Conservation (phyloP, 2,329 filamentous ascomycete species). For the Alternaria viburni region DNA sequence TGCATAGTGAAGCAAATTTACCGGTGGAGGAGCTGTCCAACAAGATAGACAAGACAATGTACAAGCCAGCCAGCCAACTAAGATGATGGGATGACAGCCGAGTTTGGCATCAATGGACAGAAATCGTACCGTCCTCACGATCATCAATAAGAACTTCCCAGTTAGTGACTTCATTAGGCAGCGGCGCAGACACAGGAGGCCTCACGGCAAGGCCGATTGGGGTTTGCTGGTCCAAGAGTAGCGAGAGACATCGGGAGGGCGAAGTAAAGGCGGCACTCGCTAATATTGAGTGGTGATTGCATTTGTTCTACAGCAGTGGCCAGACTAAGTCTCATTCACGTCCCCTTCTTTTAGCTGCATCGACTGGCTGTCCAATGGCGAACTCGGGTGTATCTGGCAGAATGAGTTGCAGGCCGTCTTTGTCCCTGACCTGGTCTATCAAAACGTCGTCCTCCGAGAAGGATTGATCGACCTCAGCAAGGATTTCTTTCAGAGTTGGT, state of each 20-base stretch:
- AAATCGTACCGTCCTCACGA: neutral
- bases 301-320: neutral
- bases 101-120: neutral
- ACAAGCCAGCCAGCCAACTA: neutral
- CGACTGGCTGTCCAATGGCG: neutral
- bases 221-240: too few species aligned
- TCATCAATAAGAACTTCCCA: neutral
- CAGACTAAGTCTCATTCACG: neutral
- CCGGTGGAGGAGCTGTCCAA: neutral
- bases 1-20: neutral
- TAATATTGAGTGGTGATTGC: neutral
- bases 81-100: neutral
- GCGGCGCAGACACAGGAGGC: neutral
- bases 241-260: too few species aligned
- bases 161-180: neutral
- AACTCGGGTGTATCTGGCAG: neutral
- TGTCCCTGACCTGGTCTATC: neutral
- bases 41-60: neutral
- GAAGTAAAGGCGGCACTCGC: neutral
- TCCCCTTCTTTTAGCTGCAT: neutral
- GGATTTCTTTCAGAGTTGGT: neutral
- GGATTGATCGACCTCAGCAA: neutral
- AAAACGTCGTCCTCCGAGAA: neutral
- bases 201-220: neutral
- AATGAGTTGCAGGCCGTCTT: neutral